phyloP scores from a whole-genome alignment of 2,329 filamentous ascomycete genomes.

The Lecanicillium sp. region DNA sequence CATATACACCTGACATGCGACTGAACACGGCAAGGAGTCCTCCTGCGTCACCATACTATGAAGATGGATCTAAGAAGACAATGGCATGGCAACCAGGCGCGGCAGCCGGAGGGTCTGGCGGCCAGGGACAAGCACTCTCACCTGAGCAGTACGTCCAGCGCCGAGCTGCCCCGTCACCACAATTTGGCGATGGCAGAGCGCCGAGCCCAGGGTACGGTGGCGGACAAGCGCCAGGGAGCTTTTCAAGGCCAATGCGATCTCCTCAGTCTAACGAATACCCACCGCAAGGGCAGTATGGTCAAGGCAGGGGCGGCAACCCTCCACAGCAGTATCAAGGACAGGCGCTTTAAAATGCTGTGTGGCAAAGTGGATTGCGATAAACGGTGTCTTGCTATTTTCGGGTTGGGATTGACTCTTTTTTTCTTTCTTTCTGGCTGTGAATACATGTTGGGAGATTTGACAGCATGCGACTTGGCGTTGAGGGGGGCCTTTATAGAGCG shows the following conservation, averaged over 20 bases:
- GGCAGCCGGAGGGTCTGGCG: conserved; percentile 37
- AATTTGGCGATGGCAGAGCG: conserved; percentile 44
- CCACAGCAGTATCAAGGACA: conserved; percentile 26
- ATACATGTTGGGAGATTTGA: too few species aligned
- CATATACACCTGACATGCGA: conserved; percentile 11
- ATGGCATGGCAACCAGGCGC: conserved; percentile 74
- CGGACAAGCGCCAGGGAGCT: conserved; percentile 15
- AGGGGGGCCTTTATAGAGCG: too few species aligned
- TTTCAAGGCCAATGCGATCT: conserved; percentile 23
- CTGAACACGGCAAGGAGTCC: too few species aligned
- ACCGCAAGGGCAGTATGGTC: neutral
- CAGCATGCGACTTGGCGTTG: too few species aligned
- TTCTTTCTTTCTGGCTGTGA: too few species aligned
- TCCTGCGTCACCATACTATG: conserved; percentile 16
- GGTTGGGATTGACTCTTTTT: too few species aligned
- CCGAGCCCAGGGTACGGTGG: neutral
- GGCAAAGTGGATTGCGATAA: too few species aligned
- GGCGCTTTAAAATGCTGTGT: conserved; percentile 19
- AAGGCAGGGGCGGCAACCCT: conserved; percentile 5
- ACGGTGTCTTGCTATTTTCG: too few species aligned
- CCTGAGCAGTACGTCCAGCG: conserved; percentile 81
- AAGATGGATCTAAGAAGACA: conserved; percentile 52
- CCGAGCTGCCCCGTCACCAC: conserved; percentile 50
- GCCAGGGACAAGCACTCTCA: conserved; percentile 54
- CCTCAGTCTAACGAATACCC: neutral